phyloP scores from a whole-genome alignment of 345 rosid species.

The Anacardium occidentale region DNA sequence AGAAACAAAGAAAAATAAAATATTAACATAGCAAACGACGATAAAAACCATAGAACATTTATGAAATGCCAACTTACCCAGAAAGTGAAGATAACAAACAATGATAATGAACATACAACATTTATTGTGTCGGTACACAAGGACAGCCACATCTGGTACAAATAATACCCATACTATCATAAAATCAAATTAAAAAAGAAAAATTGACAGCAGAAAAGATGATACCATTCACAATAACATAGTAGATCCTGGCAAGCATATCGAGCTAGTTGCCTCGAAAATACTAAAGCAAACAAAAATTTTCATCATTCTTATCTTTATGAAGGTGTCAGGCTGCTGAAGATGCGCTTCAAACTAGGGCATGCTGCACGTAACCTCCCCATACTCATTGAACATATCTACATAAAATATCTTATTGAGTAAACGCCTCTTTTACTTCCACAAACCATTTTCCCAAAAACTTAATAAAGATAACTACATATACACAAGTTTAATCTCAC shows the following conservation, averaged over 20 bases:
- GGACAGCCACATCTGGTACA: constrained; percentile 4
- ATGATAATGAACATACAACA: constrained; percentile 4
- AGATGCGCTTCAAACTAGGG: constrained; percentile 86
- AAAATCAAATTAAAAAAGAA: too few relatives aligned
- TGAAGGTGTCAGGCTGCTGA: constrained; percentile 44
- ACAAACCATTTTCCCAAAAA: background rate
- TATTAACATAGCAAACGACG: too few relatives aligned
- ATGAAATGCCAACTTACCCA: background rate
- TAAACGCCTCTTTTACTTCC: too few relatives aligned
- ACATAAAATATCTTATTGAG: background rate
- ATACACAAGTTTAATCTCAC: constrained; percentile 33
- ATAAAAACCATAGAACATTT: too few relatives aligned
- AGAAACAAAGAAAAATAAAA: too few relatives aligned
- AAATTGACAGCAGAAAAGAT: background rate
- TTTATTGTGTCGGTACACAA: constrained; percentile 11
- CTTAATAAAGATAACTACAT: too few relatives aligned
- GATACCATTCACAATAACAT: constrained; percentile 17
- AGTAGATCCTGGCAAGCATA: constrained; percentile 5
- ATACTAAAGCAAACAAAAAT: background rate
- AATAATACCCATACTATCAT: constrained; percentile 6
- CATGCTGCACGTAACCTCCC: constrained; percentile 57
- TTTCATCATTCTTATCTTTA: constrained; percentile 5
- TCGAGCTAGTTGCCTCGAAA: background rate
- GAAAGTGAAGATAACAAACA: background rate
- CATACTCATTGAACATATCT: constrained; percentile 77